Percentiles rank a stretch among this genome's conserved stretches.
phyloP scores from a whole-genome alignment of 352 stramenopile genomes.

The Phytophthora capsici region DNA sequence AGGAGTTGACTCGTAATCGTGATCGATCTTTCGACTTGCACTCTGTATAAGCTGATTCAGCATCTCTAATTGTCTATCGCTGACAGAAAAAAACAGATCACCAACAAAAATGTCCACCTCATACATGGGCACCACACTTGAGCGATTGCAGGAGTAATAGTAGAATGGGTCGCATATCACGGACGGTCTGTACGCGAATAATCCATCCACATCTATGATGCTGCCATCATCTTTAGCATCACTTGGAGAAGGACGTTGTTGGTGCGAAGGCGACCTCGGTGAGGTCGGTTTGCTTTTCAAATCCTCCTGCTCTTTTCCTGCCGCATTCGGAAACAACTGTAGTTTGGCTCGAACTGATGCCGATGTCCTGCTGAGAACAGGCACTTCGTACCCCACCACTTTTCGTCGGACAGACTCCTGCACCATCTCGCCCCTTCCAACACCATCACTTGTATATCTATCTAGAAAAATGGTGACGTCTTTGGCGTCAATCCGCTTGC shows the following conservation, averaged over 20 bases:
- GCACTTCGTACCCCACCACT: slow-evolving; percentile 83
- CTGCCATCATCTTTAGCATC: slow-evolving; percentile 16
- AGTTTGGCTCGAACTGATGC: slow-evolving; percentile 66
- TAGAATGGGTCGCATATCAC: slow-evolving; percentile 71
- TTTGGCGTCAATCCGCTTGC: slow-evolving; percentile 74
- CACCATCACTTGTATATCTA: slow-evolving; percentile 71
- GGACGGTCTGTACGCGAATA: slow-evolving; percentile 53
- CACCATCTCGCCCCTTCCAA: slow-evolving; percentile 28
- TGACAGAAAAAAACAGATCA: slow-evolving; percentile 80
- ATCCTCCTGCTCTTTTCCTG: slow-evolving; percentile 16
- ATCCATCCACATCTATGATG: slow-evolving; percentile 43
- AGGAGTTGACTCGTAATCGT: slow-evolving; percentile 6
- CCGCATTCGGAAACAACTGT: slow-evolving; percentile 47
- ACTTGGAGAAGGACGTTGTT: slow-evolving; percentile 1
- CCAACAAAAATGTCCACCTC: slow-evolving; percentile 78
- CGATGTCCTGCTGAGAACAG: slow-evolving; percentile 74
- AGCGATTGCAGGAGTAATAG: slow-evolving; percentile 62
- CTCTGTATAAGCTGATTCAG: slow-evolving; percentile 68
- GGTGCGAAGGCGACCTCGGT: slow-evolving; percentile 17
- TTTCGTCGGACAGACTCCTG: slow-evolving; percentile 59
- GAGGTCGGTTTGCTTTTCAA: slow-evolving; percentile 20
- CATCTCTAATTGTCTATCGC: slow-evolving; percentile 84
- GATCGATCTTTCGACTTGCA: slow-evolving; percentile 39
- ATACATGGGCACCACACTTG: slow-evolving; percentile 50
- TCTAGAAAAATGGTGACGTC: slow-evolving; percentile 88